phyloP scores from a whole-genome alignment of 176 grass and related monocot species.

The Tillandsia fasciculata region DNA sequence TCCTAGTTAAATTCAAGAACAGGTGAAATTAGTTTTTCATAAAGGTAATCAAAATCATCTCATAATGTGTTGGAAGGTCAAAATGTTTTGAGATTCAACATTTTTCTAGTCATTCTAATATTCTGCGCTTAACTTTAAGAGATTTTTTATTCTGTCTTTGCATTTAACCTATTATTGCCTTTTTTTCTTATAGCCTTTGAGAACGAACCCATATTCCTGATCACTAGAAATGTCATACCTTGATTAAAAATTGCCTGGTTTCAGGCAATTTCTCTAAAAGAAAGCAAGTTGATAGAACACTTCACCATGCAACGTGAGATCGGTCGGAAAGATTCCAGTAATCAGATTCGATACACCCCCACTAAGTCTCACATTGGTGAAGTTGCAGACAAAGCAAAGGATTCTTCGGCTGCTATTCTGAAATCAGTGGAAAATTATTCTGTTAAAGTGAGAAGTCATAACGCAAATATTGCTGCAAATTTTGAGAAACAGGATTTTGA shows the following conservation, averaged over 20 bases:
- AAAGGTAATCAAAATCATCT: background rate
- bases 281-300: slow-evolving; percentile 75
- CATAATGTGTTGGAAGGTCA: too few relatives aligned
- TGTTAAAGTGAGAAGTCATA: slow-evolving; percentile 7
- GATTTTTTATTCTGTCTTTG: too few relatives aligned
- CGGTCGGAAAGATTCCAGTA: slow-evolving; percentile 12
- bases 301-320: slow-evolving; percentile 29
- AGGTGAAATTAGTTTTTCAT: background rate
- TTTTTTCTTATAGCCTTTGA: background rate
- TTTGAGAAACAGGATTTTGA: slow-evolving; percentile 14
- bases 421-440: slow-evolving; percentile 17
- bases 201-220: background rate
- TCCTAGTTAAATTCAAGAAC: background rate
- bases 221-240: background rate
- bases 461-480: background rate
- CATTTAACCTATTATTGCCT: background rate
- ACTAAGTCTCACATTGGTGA: slow-evolving; percentile 29
- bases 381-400: slow-evolving; percentile 14
- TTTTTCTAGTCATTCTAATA: too few relatives aligned
- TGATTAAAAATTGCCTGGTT: slow-evolving; percentile 13
- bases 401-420: background rate
- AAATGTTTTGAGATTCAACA: too few relatives aligned
- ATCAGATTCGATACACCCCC: slow-evolving; percentile 16
- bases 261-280: slow-evolving; percentile 80
- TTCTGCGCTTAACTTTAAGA: too few relatives aligned